A percentile compares a stretch with the other conserved stretches of the same genome.
These are phyloP conservation scores for Penicillium coprophilum DNA, from an alignment of 495 filamentous ascomycete genomes.

Conservation along the genomic window DNA sequence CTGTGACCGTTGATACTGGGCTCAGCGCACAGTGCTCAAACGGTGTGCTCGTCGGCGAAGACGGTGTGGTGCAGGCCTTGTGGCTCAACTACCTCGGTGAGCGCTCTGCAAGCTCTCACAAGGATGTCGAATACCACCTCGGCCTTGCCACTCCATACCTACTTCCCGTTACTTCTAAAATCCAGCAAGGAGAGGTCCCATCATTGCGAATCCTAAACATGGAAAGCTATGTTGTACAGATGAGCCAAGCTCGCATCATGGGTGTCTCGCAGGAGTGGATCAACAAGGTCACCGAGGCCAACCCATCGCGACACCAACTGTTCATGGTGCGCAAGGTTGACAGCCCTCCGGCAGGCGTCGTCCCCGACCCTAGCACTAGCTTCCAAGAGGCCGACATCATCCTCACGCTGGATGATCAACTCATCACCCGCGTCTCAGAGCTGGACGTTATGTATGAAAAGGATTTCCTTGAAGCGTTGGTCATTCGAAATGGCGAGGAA, in stretches of 20 bases:
- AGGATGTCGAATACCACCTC: slow-evolving; percentile 96
- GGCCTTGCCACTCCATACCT: slow-evolving; percentile 87
- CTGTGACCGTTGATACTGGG: slow-evolving; percentile 93
- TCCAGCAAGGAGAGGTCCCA: slow-evolving; percentile 75
- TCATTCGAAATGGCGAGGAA: slow-evolving; percentile 84
- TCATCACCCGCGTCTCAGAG: slow-evolving; percentile 90
- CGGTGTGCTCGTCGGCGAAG: slow-evolving; percentile 84
- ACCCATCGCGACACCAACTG: slow-evolving; percentile 88
- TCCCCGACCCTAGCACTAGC: slow-evolving; percentile 30
- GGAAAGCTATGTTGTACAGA: slow-evolving; percentile 91
- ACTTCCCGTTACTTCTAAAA: slow-evolving; percentile 78
- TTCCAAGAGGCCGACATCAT: slow-evolving; percentile 92
- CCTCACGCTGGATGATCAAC: slow-evolving; percentile 82
- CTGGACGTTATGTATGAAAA: slow-evolving; percentile 96
- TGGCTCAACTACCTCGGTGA: slow-evolving; percentile 98
- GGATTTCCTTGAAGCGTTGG: slow-evolving; percentile 74
- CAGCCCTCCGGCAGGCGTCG: slow-evolving; percentile 55
- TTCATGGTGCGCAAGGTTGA: slow-evolving; percentile 98
- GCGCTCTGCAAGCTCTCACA: slow-evolving; percentile 69
- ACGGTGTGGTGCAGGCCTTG: slow-evolving; percentile 88
- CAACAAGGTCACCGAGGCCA: slow-evolving; percentile 76
- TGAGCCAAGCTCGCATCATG: slow-evolving; percentile 98
- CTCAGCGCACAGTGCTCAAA: slow-evolving; percentile 91
- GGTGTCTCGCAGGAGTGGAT: slow-evolving; percentile 97
- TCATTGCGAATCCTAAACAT: slow-evolving; percentile 86